These are phyloP conservation scores for Diplocarpon mali DNA, from an alignment of 2,329 filamentous ascomycete species.

Conservation along the genomic window DNA sequence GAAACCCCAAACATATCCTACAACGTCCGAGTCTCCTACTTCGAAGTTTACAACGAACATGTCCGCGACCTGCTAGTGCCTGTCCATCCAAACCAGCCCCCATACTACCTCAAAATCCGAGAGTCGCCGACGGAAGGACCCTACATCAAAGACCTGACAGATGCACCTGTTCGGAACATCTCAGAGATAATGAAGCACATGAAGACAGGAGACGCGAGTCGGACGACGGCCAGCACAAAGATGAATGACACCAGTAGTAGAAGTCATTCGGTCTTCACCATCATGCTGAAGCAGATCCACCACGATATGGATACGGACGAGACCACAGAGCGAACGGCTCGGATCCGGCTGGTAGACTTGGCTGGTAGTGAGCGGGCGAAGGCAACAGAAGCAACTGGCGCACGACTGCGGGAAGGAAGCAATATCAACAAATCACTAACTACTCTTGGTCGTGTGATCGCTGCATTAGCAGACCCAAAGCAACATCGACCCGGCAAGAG, in stretches of 20 bases:
- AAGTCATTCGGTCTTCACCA: conserved; percentile 95
- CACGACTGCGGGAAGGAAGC: conserved; percentile 81
- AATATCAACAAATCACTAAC: conserved; percentile 99
- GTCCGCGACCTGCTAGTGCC: conserved; percentile 87
- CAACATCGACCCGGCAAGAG: conserved; percentile 45
- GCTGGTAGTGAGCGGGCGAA: conserved; percentile 93
- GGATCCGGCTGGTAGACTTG: conserved; percentile 89
- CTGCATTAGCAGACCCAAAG: conserved; percentile 67
- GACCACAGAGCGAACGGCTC: conserved; percentile 86
- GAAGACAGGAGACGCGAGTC: conserved; percentile 77
- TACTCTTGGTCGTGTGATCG: conserved; percentile 90
- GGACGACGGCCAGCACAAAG: conserved; percentile 87
- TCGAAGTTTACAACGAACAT: conserved; percentile 99
- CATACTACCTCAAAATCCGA: conserved; percentile 92
- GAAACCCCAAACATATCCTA: conserved; percentile 89
- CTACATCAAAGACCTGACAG: conserved; percentile 92
- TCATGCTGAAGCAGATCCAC: conserved; percentile 96
- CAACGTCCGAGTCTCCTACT: conserved; percentile 95
- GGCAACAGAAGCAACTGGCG: conserved; percentile 86
- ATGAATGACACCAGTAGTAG: conserved; percentile 99
- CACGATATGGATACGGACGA: conserved; percentile 96
- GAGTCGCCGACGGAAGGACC: conserved; percentile 92
- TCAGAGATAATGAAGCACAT: conserved; percentile 82
- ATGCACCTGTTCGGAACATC: conserved; percentile 81
- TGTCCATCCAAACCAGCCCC: conserved; percentile 54